phyloP scores from a whole-genome alignment of 2,329 filamentous ascomycete species.

The Lecanicillium sp. region DNA sequence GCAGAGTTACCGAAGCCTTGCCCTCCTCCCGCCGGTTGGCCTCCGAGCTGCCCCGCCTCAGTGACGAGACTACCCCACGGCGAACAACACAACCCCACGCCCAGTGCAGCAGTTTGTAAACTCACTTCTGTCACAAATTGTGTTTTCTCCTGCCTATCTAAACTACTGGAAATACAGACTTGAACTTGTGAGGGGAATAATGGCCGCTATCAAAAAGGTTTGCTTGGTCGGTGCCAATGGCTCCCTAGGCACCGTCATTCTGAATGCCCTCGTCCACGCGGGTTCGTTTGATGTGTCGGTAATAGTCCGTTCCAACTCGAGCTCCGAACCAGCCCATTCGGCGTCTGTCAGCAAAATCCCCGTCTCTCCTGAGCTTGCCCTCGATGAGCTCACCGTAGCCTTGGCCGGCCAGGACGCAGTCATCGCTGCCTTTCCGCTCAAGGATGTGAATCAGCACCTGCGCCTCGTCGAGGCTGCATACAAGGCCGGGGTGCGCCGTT shows the following conservation, averaged over 20 bases:
- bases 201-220: conserved; percentile 19
- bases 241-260: conserved; percentile 29
- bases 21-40: too few species aligned
- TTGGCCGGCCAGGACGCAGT: conserved; percentile 51
- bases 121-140: neutral
- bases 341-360: conserved; percentile 14
- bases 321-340: conserved; percentile 20
- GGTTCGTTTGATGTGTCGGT: conserved; percentile 42
- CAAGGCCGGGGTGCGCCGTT: conserved; percentile 50
- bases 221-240: conserved; percentile 28
- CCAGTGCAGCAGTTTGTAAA: neutral
- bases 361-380: conserved; percentile 19
- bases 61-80: conserved; percentile 7
- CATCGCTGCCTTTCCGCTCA: conserved; percentile 28
- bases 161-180: neutral
- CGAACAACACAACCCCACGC: neutral
- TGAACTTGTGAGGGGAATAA: too few species aligned
- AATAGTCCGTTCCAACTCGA: conserved; percentile 35
- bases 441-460: conserved; percentile 34
- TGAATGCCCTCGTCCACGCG: conserved; percentile 26
- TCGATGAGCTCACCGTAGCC: conserved; percentile 32
- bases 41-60: neutral
- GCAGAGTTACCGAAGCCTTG: too few species aligned
- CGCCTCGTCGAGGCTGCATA: conserved; percentile 50
- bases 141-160: neutral